These are phyloP conservation scores for Schizopora paradoxa DNA, from an alignment of 1,284 basidiomycete species.

Conservation along the genomic window DNA sequence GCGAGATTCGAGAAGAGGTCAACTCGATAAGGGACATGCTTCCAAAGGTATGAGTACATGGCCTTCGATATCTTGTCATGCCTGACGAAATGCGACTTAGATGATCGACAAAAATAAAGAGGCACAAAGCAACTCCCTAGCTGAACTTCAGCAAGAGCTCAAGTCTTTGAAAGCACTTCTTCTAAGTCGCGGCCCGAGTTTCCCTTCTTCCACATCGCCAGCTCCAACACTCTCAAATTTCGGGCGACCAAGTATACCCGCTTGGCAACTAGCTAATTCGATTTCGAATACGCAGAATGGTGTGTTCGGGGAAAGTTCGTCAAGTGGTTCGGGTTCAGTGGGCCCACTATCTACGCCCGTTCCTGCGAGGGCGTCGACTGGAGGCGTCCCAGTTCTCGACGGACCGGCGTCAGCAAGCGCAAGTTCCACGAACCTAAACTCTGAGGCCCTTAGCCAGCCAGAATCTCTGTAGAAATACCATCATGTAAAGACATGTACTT, in stretches of 20 bases:
- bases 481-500: too few species aligned
- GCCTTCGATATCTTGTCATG: constrained; percentile 1
- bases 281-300: too few species aligned
- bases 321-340: not conserved
- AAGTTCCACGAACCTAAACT: too few species aligned
- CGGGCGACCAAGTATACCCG: constrained; percentile 75
- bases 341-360: too few species aligned
- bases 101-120: constrained; percentile 95
- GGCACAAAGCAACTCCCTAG: constrained; percentile 69
- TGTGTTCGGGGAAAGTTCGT: constrained; percentile 3
- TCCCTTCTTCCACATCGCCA: constrained; percentile 44
- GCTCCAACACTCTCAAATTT: constrained; percentile 37
- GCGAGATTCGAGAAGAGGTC: constrained; percentile 88
- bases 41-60: constrained; percentile 60
- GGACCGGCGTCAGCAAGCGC: too few species aligned
- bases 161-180: constrained; percentile 92
- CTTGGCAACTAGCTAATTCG: constrained; percentile 78
- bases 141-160: constrained; percentile 89
- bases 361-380: too few species aligned
- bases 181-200: constrained; percentile 66
- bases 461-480: too few species aligned
- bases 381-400: too few species aligned
- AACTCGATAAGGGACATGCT: constrained; percentile 88
- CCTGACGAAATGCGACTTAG: constrained; percentile 34
- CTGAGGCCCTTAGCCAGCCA: too few species aligned